Percentiles rank a stretch among this genome's conserved stretches.
Evolutionary conservation across 2,329 filamentous ascomycete genomes (phyloP).

Genomic region (Graphium sp.): DNA sequence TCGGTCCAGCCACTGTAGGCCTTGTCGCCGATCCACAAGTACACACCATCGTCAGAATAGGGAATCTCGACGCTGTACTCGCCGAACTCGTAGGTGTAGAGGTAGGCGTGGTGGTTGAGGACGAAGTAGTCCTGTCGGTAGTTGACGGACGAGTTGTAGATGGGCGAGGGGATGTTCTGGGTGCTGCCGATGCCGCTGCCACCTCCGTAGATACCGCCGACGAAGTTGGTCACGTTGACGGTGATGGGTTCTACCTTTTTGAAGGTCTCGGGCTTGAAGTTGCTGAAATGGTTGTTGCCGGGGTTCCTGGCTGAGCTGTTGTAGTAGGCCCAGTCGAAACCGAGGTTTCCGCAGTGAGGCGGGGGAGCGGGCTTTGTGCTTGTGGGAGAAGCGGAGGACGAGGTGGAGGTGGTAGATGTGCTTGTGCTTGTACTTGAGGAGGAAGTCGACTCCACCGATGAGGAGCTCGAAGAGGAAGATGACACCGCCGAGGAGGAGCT

Average conservation of each 20-base stretch:
- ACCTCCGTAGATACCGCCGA: conserved; percentile 6
- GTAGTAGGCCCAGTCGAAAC: conserved; percentile 11
- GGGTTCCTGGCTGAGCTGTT: conserved; percentile 8
- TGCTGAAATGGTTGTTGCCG: conserved; percentile 8
- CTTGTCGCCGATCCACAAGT: conserved; percentile 7
- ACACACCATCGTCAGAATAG: conserved; percentile 7
- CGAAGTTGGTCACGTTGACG: conserved; percentile 6
- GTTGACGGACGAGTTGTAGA: no score
- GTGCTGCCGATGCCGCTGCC: no score
- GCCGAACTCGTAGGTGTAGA: conserved; percentile 9
- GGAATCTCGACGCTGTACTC: conserved; percentile 9
- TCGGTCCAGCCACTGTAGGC: conserved; percentile 10
- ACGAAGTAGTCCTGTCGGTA: conserved; percentile 9
- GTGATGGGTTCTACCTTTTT: conserved; percentile 7
- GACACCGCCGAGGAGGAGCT: no score
- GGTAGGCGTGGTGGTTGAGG: conserved; percentile 10
- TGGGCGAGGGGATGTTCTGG: no score
- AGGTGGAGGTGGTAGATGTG: not conserved
- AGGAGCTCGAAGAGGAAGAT: no score
- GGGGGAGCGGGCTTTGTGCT: no score
- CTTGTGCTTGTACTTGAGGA: no score
- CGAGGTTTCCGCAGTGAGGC: conserved; percentile 6
- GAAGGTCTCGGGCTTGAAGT: conserved; percentile 8
- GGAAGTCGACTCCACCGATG: no score
- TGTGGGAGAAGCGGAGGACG: conserved; percentile 7